Evolutionary conservation across 139 green algal genomes (phyloP), one percentile per base, ranked within the genome.

Genomic region (Chlamydomonas incerta): DNA sequence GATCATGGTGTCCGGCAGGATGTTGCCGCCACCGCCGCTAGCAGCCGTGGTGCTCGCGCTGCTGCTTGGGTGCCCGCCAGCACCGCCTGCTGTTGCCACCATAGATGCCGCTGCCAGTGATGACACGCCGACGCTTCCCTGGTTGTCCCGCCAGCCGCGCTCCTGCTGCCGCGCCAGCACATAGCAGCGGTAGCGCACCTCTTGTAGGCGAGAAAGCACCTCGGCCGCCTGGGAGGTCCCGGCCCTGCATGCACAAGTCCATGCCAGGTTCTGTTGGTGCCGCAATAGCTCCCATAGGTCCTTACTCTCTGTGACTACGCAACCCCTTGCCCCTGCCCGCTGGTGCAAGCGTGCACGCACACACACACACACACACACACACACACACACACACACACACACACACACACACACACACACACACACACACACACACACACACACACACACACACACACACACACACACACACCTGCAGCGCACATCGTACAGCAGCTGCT

Each of bases 401-500:
- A n/a, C n/a, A n/a, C n/a, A n/a, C n/a, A n/a, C n/a, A n/a, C n/a
- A n/a, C n/a, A n/a, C n/a, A n/a, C n/a, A n/a, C n/a, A n/a, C n/a
- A n/a, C n/a, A n/a, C n/a, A n/a, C n/a, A n/a, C n/a, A n/a, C n/a
- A n/a, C n/a, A n/a, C n/a, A n/a, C n/a, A n/a, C n/a, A n/a, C n/a
- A n/a, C n/a, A n/a, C n/a, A n/a, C n/a, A n/a, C n/a, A n/a, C n/a
- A n/a, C n/a, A n/a, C n/a, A n/a, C n/a, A n/a, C n/a, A n/a, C n/a
- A n/a, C n/a, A n/a, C n/a, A n/a, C n/a, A n/a, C n/a, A n/a, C 18
- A 85, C 87, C 72, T 67, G 88, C 95, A 97, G 70, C 89, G 83
- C 68, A 98, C 87, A 69, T 95, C 89, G 73, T 95, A 90, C 9
- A 92, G 88, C 73, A 97, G 90, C 67, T 89, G 87, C 80, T 96